These are phyloP conservation scores for Rhododendron ovatum DNA, from an alignment of 148 eudicot species.

Conservation along the genomic window DNA sequence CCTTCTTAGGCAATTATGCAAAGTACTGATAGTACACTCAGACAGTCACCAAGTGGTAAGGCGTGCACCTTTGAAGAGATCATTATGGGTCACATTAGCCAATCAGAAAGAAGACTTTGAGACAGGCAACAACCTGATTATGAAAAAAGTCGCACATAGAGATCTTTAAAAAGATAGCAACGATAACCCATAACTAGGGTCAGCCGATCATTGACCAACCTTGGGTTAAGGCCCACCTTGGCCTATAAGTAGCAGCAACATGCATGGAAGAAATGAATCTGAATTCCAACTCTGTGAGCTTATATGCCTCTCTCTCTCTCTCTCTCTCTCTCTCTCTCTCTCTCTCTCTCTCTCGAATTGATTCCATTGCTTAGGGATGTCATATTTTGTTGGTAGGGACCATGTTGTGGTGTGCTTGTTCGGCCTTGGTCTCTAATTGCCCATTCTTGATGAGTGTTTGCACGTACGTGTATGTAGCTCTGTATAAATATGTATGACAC, in stretches of 20 bases:
- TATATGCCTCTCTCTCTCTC: not conserved
- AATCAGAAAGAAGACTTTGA: not conserved
- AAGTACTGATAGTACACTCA: not conserved
- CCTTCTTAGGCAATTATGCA: not conserved
- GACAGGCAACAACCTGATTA: not conserved
- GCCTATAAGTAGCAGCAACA: not conserved
- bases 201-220: not conserved
- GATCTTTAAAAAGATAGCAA: not conserved
- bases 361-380: not conserved
- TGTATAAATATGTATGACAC: not conserved
- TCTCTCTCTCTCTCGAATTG: not conserved
- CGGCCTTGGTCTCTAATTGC: not conserved
- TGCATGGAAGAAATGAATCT: not conserved
- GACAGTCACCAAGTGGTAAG: not conserved
- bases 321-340: not conserved
- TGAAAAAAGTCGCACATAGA: not conserved
- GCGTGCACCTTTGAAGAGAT: not conserved
- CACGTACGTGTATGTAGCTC: not conserved
- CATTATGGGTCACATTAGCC: not conserved
- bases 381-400: not conserved
- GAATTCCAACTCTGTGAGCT: not conserved
- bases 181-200: not conserved
- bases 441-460: not conserved
- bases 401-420: not conserved
- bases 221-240: not conserved